These are phyloP conservation scores for Brassica cretica DNA, from an alignment of 345 rosid genomes.

Conservation along the genomic window DNA sequence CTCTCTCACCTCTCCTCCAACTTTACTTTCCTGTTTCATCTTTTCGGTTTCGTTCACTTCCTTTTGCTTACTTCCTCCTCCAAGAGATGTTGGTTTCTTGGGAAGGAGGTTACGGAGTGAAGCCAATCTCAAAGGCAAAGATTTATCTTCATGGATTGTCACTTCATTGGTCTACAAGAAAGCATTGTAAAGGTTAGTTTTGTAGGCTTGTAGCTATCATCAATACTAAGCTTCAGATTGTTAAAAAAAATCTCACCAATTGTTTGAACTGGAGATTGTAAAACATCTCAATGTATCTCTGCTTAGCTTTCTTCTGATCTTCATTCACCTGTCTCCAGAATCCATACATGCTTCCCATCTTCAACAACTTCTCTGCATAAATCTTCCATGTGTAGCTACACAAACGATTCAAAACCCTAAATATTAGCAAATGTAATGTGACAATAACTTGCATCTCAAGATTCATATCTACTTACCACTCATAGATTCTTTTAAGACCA, in stretches of 20 bases:
- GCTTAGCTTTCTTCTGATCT: conserved; percentile 72
- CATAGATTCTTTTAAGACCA: conserved; percentile 74
- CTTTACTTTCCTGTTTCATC: conserved; percentile 10
- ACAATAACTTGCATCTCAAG: not conserved
- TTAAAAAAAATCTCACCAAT: conserved; percentile 47
- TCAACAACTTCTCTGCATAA: conserved; percentile 57
- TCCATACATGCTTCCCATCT: conserved; percentile 79
- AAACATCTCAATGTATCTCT: conserved; percentile 68
- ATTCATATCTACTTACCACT: conserved; percentile 53
- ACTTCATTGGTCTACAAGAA: conserved; percentile 56
- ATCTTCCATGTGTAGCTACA: conserved; percentile 92
- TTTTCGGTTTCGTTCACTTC: conserved; percentile 27
- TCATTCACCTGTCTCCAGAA: conserved; percentile 80
- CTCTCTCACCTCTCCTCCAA: conserved; percentile 9
- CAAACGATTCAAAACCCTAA: not conserved
- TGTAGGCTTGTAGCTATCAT: conserved; percentile 14
- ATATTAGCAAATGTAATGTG: not conserved
- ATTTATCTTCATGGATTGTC: conserved; percentile 49
- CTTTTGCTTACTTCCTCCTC: conserved; percentile 35
- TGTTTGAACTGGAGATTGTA: conserved; percentile 71
- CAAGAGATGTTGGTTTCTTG: conserved; percentile 20
- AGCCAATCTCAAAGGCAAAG: conserved; percentile 33
- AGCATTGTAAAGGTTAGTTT: conserved; percentile 24
- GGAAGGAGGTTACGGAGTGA: conserved; percentile 41
- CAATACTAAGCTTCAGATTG: not conserved